Base-by-base conservation (phyloP, 2,329 filamentous ascomycete genomes). In the Aspergillus fructus region DNA sequence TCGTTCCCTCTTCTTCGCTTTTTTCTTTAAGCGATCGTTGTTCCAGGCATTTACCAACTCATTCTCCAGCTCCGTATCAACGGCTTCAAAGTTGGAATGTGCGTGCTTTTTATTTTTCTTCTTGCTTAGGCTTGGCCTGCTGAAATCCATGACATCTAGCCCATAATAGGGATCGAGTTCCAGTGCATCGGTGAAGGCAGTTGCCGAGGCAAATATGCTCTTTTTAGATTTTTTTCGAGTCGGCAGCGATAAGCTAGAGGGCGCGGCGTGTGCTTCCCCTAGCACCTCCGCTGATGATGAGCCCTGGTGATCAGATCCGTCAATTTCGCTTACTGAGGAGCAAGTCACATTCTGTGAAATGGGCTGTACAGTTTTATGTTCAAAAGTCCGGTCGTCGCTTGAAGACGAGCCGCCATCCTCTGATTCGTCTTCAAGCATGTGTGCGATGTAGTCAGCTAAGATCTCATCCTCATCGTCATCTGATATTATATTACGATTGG, bases 101-200 rank as follows among this genome's bases (percentile, higher is more conserved):
- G 78, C 80, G 60, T 84, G 83, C 13, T 81, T 79, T 43, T 85
- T 85, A 71, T 89, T 91, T 62, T 82, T 78, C 67, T 85, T 88
- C 60, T 82, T 85, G 55, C 81, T 83, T 5, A 92, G 72, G 53
- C 86, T 91, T 1, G 87, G 86, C 24, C 87, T 82, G 15, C 89
- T 83, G 75, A 89, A 91, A 67, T 96, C 90, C 88, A 94, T 93
- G 45, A 96, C 79, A 68, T 96, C 91, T 62, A 96, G 88, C 8
- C 86, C 89, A 59, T 88, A 85, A 59, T 85, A 83, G 2, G 83
- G 82, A 62, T 84, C 81, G 60, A 77, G 73, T n/a, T 86, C 83
- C 2, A 86, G 74, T 0, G 80, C 78, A 67, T 85, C 84, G 3
- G 83, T 84, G 64, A 87, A 79, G 15, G 80, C 76, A 46, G 78